Percentiles rank a stretch among this genome's conserved stretches.
Evolutionary conservation across 2,329 filamentous ascomycete genomes (phyloP).

Genomic region (Beauveria pseudobassiana): DNA sequence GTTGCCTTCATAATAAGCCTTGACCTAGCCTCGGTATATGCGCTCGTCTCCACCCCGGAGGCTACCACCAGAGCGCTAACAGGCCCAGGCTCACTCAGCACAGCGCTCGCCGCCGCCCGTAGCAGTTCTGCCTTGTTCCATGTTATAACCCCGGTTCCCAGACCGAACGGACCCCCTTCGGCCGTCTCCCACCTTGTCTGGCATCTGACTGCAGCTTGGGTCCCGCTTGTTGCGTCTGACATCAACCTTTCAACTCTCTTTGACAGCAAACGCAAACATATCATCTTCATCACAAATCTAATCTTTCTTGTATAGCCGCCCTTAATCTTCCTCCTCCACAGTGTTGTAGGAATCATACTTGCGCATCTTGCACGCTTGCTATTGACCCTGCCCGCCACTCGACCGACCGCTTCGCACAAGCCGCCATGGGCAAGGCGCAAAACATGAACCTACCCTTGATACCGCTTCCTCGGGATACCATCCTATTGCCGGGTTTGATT

Average conservation of each 20-base stretch:
- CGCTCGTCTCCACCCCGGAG: constrained; percentile 6
- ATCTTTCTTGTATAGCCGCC: not conserved
- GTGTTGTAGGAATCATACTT: not conserved
- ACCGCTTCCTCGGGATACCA: constrained; percentile 69
- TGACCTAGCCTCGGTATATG: constrained; percentile 3
- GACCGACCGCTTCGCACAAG: not conserved
- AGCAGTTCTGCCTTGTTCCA: not conserved
- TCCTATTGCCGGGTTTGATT: constrained; percentile 79
- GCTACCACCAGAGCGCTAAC: not conserved
- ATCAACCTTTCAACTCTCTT: constrained; percentile 1
- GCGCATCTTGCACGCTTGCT: not conserved
- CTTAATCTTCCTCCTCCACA: not conserved
- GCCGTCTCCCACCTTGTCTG: not conserved
- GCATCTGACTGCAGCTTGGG: constrained; percentile 2
- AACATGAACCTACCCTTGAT: constrained; percentile 62
- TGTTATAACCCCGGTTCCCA: not conserved
- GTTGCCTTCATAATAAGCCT: not conserved
- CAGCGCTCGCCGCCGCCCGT: not conserved
- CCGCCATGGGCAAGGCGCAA: constrained; percentile 32
- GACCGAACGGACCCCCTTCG: not conserved
- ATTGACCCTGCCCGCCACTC: not conserved
- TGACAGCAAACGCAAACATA: not conserved
- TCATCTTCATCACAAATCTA: not conserved
- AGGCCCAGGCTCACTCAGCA: not conserved
- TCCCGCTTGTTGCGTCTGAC: not conserved